These are phyloP conservation scores for Yamadazyma trypodendri DNA, from an alignment of 1,139 yeast species.

Conservation along the genomic window DNA sequence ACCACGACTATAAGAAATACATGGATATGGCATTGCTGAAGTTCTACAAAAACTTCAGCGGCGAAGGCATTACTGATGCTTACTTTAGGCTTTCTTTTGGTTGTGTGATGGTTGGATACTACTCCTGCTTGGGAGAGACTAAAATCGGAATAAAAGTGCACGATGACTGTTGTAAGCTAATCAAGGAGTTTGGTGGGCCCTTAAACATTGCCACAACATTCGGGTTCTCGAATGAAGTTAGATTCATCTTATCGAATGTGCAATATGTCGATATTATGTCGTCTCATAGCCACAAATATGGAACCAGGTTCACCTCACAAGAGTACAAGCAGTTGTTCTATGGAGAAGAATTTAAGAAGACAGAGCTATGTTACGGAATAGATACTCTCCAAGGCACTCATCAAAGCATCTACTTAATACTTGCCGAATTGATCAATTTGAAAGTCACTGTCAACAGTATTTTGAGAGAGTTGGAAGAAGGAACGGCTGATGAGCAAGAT, in stretches of 20 bases:
- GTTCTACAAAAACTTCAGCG: slow-evolving; percentile 10
- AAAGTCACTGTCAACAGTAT: slow-evolving; percentile 15
- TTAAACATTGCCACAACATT: slow-evolving; percentile 14
- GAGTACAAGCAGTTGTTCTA: slow-evolving; percentile 20
- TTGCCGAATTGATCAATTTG: slow-evolving; percentile 21
- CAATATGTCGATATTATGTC: slow-evolving; percentile 24
- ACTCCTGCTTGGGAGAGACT: slow-evolving; percentile 45
- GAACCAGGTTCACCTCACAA: slow-evolving; percentile 18
- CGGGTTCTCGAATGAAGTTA: slow-evolving; percentile 19
- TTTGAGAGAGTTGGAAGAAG: slow-evolving; percentile 4
- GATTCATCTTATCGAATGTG: slow-evolving; percentile 20
- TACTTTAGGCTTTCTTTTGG: slow-evolving; percentile 13
- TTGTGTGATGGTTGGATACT: slow-evolving; percentile 10
- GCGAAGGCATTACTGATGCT: slow-evolving; percentile 1
- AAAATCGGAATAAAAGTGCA: slow-evolving; percentile 33
- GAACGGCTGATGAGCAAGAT: slow-evolving; percentile 5
- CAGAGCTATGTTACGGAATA: slow-evolving; percentile 18
- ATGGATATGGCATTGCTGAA: slow-evolving; percentile 17
- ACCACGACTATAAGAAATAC: slow-evolving; percentile 21
- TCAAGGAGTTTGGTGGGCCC: slow-evolving; percentile 58
- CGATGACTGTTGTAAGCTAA: slow-evolving; percentile 36
- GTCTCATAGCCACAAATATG: slow-evolving; percentile 15
- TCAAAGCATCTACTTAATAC: slow-evolving; percentile 18
- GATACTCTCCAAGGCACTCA: slow-evolving; percentile 25
- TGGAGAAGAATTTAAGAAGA: slow-evolving; percentile 12